A percentile compares a stretch with the other conserved stretches of the same genome.
These are phyloP conservation scores for Hygrocybe punicea DNA, from an alignment of 768 basidiomycete genomes.

Conservation along the genomic window DNA sequence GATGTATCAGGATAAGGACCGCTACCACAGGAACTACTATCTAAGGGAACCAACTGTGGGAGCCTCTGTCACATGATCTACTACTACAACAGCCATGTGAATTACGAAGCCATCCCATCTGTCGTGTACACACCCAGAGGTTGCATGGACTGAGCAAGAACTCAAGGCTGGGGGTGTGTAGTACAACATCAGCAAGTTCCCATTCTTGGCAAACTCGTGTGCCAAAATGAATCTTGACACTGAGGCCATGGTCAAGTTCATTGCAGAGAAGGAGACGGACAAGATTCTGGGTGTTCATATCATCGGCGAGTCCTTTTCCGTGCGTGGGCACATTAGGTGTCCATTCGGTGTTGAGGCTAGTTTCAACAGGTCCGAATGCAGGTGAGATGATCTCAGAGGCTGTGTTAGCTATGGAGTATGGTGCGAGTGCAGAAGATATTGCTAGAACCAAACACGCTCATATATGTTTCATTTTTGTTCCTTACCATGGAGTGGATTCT, in stretches of 20 bases:
- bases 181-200: slow-evolving; percentile 94
- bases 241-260: slow-evolving; percentile 93
- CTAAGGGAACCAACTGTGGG: no score
- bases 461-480: slow-evolving; percentile 48
- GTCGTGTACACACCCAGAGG: slow-evolving; percentile 96
- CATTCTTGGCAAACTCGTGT: slow-evolving; percentile 91
- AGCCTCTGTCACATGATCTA: no score
- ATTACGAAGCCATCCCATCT: slow-evolving; percentile 91
- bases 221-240: slow-evolving; percentile 95
- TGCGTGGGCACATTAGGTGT: not conserved
- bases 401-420: slow-evolving; percentile 89
- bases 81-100: no score
- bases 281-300: slow-evolving; percentile 91
- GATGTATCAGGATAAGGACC: no score
- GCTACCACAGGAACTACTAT: no score
- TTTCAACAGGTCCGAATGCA: slow-evolving; percentile 67
- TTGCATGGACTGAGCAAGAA: slow-evolving; percentile 96
- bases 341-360: not conserved
- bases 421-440: slow-evolving; percentile 91
- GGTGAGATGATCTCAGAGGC: slow-evolving; percentile 96
- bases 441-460: slow-evolving; percentile 91
- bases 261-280: slow-evolving; percentile 94
- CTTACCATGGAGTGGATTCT: no score
- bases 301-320: slow-evolving; percentile 53
- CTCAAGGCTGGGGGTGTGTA: slow-evolving; percentile 84